Conservation (phyloP, 176 grass and related monocot genomes). For the Oryza nivara region DNA sequence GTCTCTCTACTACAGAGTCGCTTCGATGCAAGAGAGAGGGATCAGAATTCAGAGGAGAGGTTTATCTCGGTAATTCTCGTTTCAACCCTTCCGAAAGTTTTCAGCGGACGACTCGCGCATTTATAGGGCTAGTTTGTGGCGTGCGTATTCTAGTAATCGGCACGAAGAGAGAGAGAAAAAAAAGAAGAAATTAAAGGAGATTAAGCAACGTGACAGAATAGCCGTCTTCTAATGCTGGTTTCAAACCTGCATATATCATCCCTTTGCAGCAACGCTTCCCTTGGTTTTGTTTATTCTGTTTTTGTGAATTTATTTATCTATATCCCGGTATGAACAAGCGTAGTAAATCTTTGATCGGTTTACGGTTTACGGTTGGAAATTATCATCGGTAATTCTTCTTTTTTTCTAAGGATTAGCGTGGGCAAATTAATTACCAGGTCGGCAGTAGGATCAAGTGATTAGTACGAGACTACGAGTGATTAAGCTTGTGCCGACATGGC, state of each 20-base stretch:
- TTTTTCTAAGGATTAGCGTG: not conserved
- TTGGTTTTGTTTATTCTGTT: not conserved
- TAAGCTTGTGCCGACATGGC: conserved; percentile 30
- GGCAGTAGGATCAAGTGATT: not conserved
- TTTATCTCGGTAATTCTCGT: not conserved
- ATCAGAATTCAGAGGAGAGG: not conserved
- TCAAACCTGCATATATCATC: conserved; percentile 27
- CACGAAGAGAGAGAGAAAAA: not conserved
- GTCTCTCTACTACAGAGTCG: not conserved
- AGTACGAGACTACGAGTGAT: not conserved
- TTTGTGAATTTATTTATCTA: not conserved
- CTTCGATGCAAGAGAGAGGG: no score
- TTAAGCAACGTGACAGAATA: conserved; percentile 38
- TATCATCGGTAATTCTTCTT: not conserved
- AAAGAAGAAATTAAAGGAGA: not conserved
- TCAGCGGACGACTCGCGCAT: conserved; percentile 30
- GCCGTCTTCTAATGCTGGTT: conserved; percentile 36
- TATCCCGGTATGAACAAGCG: not conserved
- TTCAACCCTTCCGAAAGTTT: conserved; percentile 41
- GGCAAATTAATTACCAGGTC: conserved; percentile 11
- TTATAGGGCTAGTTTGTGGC: conserved; percentile 31
- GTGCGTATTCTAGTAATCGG: not conserved
- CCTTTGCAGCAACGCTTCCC: not conserved
- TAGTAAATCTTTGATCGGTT: not conserved
- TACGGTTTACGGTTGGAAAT: not conserved